Base-by-base conservation (phyloP, 805 yeast species). In the Pichia rugopelliculosa region DNA sequence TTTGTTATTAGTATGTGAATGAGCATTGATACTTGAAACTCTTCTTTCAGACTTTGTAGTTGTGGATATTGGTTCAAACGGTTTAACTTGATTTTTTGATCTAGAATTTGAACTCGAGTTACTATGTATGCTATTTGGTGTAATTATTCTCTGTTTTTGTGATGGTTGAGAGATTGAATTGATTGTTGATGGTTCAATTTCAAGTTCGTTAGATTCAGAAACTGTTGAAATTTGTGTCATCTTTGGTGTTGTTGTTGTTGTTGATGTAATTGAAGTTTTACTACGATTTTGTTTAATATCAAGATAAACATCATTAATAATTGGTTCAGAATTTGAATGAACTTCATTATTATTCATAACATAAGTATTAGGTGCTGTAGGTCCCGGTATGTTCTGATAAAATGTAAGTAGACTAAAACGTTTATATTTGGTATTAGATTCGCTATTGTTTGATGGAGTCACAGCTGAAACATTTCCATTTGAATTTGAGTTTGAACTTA, bases 381-480 rank as follows among this genome's bases (percentile, higher is more conserved):
- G 48, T n/a, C 42, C 56, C 1, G 53, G 51, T 7, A 47, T 47
- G 38, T 34, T 43, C 46, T 49, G 57, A 44, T 64, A 64, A 47
- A 64, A 64, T 18, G 62, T 59, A 9, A 64, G 52, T 54, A 64
- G 57, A 53, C 68, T 64, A 49, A 64, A 64, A 46, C 68, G 52
- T 45, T 58, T 64, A 50, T 55, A 60, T 44, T 58, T 64, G 2
- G 59, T 51, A 4, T 59, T 48, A 12, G 56, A 22, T 21, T 49
- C 39, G 9, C 47, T 11, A 25, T 24, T 34, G 3, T 45, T 21
- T 20, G 49, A 6, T 25, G 27, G 9, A 5, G 26, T 21, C 3
- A 15, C 12, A 6, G 23, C n/a, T 9, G 24, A 15, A 40, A 13
- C 8, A 12, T 1, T 39, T 18, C 11, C 13, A 6, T 17, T 24